Base-by-base conservation (phyloP, 2,329 filamentous ascomycete species). In the Ophiostoma sp. region DNA sequence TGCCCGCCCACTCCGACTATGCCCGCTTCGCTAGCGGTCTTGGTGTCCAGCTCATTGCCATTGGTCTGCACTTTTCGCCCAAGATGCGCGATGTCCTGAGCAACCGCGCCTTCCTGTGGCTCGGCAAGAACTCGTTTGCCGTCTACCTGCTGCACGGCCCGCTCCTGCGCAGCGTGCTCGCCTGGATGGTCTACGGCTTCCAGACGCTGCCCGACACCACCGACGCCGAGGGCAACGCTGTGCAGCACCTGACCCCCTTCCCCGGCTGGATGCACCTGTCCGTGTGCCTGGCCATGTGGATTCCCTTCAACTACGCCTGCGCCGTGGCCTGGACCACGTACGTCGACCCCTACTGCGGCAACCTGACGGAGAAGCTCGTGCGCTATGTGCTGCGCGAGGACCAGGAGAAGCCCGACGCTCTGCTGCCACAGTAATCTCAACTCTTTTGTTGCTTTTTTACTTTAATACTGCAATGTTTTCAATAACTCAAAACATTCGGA, bases 61-160 rank as follows among this genome's bases (percentile, higher is more conserved):
- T 86, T 5, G 84, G 82, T 11, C 80, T 86, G 72, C 81, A 87
- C 74, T 83, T 86, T 74, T 86, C 83, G 0, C 80, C 81, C 0
- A 76, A 78, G 36, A 78, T 84, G 39, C 86, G 87, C 72, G 81
- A 81, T 68, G 73, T 84, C 0, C 81, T 89, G 2, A 85, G 85
- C 4, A 83, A 83, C 71, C 82, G 82, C 41, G 81, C 83, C 69
- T 83, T 89, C 62, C 81, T 87, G 64, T 89, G 86, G 83, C 82
- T 89, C 15, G 87, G 87, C 64, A 85, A 85, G 75, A 84, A 89
- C 78, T 87, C 85, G 64, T 89, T 89, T 74, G 86, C 87, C 1
- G 85, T 90, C 17, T 89, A 89, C 74, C 81, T 90, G 7, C 78
- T 89, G 27, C 87, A 90, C 77, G 87, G 87, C 60, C 83, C 84